These are phyloP conservation scores for Hebeloma cylindrosporum DNA, from an alignment of 768 basidiomycete genomes.

Conservation along the genomic window DNA sequence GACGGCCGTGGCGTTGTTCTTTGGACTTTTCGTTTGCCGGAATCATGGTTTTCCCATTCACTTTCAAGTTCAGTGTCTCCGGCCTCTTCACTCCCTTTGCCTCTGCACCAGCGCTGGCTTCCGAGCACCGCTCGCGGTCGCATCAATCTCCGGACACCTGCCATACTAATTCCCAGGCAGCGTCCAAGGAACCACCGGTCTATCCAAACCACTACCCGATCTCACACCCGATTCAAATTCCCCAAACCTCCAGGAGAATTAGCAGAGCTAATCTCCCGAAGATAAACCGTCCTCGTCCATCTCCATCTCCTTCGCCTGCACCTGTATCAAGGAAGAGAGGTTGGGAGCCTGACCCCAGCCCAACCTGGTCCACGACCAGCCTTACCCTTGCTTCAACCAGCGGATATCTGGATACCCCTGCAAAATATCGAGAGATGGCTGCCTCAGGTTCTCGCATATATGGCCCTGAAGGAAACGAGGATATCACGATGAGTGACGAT, in stretches of 20 bases:
- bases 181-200: constrained; percentile 18
- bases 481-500: constrained; percentile 26
- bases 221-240: constrained; percentile 17
- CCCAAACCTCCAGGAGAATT: constrained; percentile 3
- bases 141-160: constrained; percentile 14
- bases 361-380: constrained; percentile 55
- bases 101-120: constrained; percentile 16
- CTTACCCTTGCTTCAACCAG: constrained; percentile 49
- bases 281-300: constrained; percentile 29
- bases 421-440: constrained; percentile 57
- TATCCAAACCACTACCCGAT: constrained; percentile 15
- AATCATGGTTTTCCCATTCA: constrained; percentile 66
- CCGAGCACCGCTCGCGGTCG: constrained; percentile 11
- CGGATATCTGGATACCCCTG: constrained; percentile 71
- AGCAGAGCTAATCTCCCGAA: constrained; percentile 23
- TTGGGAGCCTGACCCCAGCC: constrained; percentile 64
- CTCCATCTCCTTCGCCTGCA: constrained; percentile 38
- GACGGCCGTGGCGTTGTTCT: too few species aligned
- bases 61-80: constrained; percentile 65
- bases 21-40: too few species aligned
- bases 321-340: constrained; percentile 61
- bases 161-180: constrained; percentile 6
- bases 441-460: too few species aligned
- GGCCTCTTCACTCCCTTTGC: constrained; percentile 68
- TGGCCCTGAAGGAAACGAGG: constrained; percentile 36